Percentiles rank a stretch among this genome's conserved stretches.
Evolutionary conservation across 768 basidiomycete species (phyloP).

Genomic region (Tylopilus intermedius): DNA sequence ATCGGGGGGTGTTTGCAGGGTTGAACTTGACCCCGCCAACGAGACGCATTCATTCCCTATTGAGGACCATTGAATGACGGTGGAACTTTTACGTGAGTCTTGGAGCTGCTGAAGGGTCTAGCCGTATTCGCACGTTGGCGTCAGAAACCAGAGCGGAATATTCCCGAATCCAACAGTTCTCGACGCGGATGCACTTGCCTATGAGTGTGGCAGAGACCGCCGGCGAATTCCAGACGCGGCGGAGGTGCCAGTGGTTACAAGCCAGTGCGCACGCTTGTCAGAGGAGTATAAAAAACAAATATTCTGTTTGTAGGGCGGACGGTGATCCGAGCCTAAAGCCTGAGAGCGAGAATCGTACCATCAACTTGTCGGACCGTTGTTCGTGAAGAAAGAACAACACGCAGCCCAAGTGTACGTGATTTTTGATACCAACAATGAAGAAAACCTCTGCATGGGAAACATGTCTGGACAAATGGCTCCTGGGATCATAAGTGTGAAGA

Average conservation of each 20-base stretch:
- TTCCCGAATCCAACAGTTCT: constrained; percentile 8
- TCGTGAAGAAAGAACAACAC: constrained; percentile 1
- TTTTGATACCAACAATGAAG: constrained; percentile 7
- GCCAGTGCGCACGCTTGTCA: constrained; percentile 25
- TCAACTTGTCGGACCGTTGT: constrained; percentile 7
- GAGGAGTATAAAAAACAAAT: constrained; percentile 6
- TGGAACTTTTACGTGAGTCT: constrained; percentile 11
- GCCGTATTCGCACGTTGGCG: constrained; percentile 12
- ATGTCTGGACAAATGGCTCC: not conserved
- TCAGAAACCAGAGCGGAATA: constrained; percentile 5
- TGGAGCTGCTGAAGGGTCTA: not conserved
- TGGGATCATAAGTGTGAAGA: constrained; percentile 8
- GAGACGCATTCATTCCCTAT: not conserved
- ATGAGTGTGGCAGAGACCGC: constrained; percentile 3
- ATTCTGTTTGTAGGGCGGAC: constrained; percentile 6
- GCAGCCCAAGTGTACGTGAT: constrained; percentile 16
- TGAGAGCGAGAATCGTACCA: constrained; percentile 20
- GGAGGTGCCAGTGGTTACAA: constrained; percentile 6
- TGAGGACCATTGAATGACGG: not conserved
- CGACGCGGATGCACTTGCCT: constrained; percentile 10
- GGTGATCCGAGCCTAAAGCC: constrained; percentile 18
- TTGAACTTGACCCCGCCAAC: not conserved
- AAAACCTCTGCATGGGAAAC: constrained; percentile 26
- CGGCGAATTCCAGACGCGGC: constrained; percentile 13
- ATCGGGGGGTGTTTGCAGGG: not conserved